Evolutionary conservation across 176 grass and related monocot species (phyloP).

Genomic region (Musa itinerans): DNA sequence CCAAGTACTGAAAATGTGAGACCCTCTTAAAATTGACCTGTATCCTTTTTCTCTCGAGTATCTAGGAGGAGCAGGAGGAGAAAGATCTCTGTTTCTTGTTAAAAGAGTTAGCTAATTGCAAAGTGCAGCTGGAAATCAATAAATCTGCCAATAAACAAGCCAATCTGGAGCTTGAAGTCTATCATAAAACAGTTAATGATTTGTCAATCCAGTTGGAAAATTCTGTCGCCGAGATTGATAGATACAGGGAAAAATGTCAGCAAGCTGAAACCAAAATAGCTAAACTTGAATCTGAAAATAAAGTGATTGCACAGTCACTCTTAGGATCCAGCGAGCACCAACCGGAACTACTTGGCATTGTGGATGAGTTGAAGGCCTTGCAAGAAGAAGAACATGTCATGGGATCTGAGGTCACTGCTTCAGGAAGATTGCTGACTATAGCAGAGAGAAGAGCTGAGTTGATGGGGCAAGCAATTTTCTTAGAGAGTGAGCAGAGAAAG

Average conservation of each 20-base stretch:
- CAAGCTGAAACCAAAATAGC: constrained; percentile 9
- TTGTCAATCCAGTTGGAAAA: not conserved
- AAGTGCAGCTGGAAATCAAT: constrained; percentile 29
- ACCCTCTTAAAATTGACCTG: not conserved
- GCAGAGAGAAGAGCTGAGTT: constrained; percentile 11
- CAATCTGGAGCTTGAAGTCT: constrained; percentile 7
- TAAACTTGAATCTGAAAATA: constrained; percentile 8
- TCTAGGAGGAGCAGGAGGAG: constrained; percentile 9
- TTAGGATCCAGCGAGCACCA: not conserved
- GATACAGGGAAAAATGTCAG: not conserved
- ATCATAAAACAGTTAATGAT: constrained; percentile 26
- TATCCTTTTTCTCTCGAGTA: not conserved
- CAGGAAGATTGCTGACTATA: constrained; percentile 8
- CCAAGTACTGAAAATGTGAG: not conserved
- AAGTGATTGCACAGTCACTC: not conserved
- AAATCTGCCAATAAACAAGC: constrained; percentile 22
- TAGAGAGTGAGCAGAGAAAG: constrained; percentile 7
- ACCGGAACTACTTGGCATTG: not conserved
- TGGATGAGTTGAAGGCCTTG: constrained; percentile 23
- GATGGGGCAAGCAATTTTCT: too few relatives aligned
- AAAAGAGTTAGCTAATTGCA: constrained; percentile 36
- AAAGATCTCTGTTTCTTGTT: constrained; percentile 5
- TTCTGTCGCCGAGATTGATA: constrained; percentile 2
- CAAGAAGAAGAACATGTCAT: constrained; percentile 19
- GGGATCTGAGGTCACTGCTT: constrained; percentile 14